Evolutionary conservation across 108 stramenopile species (phyloP), one percentile per base, ranked within the genome.

Genomic region (Fistulifera pelliculosa): DNA sequence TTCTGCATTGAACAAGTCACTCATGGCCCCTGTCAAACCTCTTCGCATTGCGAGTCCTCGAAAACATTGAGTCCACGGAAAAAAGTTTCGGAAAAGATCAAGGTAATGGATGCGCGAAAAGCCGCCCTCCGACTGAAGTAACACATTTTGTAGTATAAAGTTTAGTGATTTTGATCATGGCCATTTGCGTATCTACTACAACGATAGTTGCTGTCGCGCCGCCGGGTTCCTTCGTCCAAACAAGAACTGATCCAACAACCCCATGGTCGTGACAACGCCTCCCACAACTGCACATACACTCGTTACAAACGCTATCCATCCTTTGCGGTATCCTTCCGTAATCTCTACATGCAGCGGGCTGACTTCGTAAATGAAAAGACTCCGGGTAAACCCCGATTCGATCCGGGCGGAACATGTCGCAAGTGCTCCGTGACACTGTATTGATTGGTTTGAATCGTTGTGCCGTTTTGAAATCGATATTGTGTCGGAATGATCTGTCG

Each of bases 331-430:
- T 48, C 90, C 95, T 62, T 95, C 90, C 24, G 69, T 61, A 55
- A 96, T 83, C 42, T 85, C 73, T 8, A 94, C 94, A 58, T 95
- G 94, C 52, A 98, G 54, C 5, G 97, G 87, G 8, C 79, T 81
- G 6, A 96, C 81, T 72, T 98, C 95, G 70, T 98, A 98, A 58
- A 92, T 94, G 74, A 98, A 95, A 62, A 98, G 8, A 98, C 92
- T 12, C 97, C 96, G 5, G 96, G 97, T 22, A 98, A 50, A 15
- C 95, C 97, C 38, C 92, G 73, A 22, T 71, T 71, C 19, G 71
- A 60, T 28, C 97, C 97, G 8, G 94, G 91, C 24, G 75, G 71
- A 3, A 96, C 90, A 70, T 96, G 97, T 21, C 94, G 68, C 47
- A 94, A 66, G 67, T 98, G 97, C 52, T 98, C 97, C 56, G 97